Percentiles rank a stretch among this genome's conserved stretches.
Evolutionary conservation across 441 rosid species (phyloP).

Genomic region (Eutrema salsugineum): DNA sequence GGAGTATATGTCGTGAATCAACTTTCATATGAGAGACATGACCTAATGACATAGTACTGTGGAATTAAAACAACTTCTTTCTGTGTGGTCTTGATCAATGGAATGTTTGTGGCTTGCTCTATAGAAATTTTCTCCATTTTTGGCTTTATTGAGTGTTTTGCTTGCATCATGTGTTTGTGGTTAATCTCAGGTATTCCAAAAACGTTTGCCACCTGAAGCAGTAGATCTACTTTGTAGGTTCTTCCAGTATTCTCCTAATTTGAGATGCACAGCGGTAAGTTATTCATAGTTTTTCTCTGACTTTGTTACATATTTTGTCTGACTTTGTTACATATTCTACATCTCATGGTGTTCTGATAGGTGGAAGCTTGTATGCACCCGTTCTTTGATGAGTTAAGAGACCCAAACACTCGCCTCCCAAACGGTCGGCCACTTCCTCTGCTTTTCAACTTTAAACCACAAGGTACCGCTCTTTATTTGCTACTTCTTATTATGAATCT

Average conservation of each 20-base stretch:
- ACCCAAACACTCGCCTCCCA: constrained; percentile 69
- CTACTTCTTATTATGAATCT: too few species aligned
- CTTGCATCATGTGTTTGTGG: not conserved
- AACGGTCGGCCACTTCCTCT: constrained; percentile 87
- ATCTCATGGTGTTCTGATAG: constrained; percentile 26
- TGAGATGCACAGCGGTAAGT: constrained; percentile 93
- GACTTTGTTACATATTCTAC: not conserved
- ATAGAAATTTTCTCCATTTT: too few species aligned
- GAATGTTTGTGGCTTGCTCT: not conserved
- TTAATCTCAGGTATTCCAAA: constrained; percentile 64
- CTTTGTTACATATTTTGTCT: not conserved
- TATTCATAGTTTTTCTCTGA: not conserved
- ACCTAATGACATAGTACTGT: not conserved
- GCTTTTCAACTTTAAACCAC: constrained; percentile 66
- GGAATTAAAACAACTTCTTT: not conserved
- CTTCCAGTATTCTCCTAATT: constrained; percentile 86
- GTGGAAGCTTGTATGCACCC: constrained; percentile 84
- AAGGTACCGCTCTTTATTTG: constrained; percentile 34
- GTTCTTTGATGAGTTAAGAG: constrained; percentile 80
- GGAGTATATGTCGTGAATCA: not conserved
- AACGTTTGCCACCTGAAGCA: constrained; percentile 74
- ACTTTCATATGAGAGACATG: not conserved
- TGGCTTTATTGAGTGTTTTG: not conserved
- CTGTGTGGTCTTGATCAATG: not conserved
- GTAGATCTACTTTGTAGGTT: constrained; percentile 86